Evolutionary conservation across 306 rosid species (phyloP).

Genomic region (Cucurbita maxima): DNA sequence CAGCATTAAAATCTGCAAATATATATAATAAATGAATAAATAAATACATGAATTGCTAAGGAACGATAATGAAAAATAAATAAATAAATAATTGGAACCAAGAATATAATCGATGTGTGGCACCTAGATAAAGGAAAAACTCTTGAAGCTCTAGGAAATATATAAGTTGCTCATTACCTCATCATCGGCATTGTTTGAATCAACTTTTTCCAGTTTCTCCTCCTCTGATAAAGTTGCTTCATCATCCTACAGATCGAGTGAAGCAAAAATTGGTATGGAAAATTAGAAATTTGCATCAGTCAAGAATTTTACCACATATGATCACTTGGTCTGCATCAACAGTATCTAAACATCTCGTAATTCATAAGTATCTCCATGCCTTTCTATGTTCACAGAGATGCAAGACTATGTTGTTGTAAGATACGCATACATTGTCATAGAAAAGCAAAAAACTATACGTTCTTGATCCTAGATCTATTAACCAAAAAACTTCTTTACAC

Average conservation of each 20-base stretch:
- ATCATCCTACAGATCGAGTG: conserved; percentile 47
- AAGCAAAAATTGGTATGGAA: not conserved
- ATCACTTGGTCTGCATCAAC: not conserved
- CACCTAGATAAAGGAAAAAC: not conserved
- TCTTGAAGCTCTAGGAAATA: not conserved
- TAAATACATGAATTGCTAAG: not conserved
- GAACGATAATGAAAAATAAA: not conserved
- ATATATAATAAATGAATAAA: not conserved
- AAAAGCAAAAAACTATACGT: not conserved
- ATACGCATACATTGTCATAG: not conserved
- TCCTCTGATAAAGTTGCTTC: conserved; percentile 90
- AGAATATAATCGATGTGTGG: not conserved
- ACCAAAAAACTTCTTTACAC: not conserved
- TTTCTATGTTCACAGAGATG: not conserved
- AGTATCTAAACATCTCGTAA: not conserved
- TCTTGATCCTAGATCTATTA: not conserved
- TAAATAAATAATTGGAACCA: not conserved
- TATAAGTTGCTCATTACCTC: conserved; percentile 46
- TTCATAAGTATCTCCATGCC: not conserved
- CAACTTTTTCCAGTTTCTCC: conserved; percentile 72
- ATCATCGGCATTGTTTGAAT: conserved; percentile 41
- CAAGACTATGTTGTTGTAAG: not conserved
- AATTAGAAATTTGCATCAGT: not conserved
- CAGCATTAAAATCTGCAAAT: conserved; percentile 59
- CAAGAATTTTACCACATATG: not conserved